Evolutionary conservation across 441 rosid genomes (phyloP).

Genomic region (Aquilaria agallochum): DNA sequence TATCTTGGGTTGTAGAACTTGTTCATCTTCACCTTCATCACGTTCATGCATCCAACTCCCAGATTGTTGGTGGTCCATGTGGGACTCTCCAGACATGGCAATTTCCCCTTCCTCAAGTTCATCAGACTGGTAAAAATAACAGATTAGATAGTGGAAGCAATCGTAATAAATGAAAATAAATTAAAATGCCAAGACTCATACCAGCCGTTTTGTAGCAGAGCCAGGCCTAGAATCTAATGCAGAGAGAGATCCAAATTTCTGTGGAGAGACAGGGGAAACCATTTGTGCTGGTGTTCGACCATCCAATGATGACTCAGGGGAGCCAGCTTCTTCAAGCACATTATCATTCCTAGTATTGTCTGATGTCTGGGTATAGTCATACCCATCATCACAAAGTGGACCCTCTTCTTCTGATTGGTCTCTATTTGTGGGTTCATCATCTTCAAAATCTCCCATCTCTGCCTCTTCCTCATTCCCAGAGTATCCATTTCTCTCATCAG

Average conservation of each 20-base stretch:
- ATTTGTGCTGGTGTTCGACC: slow-evolving; percentile 55
- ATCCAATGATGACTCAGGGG: slow-evolving; percentile 91
- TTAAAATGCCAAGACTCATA: slow-evolving; percentile 30
- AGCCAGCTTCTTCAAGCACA: slow-evolving; percentile 63
- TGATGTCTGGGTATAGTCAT: slow-evolving; percentile 55
- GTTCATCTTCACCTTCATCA: slow-evolving; percentile 97
- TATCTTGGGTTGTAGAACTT: slow-evolving; percentile 95
- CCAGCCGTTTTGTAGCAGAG: slow-evolving; percentile 79
- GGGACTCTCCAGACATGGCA: slow-evolving; percentile 92
- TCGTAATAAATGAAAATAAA: slow-evolving; percentile 10
- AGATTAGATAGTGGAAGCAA: slow-evolving; percentile 13
- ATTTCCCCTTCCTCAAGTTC: slow-evolving; percentile 99
- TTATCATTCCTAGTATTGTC: slow-evolving; percentile 48
- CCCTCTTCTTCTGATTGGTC: slow-evolving; percentile 84
- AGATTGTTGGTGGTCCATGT: slow-evolving; percentile 84
- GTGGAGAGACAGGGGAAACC: slow-evolving; percentile 88
- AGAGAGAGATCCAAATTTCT: slow-evolving; percentile 94
- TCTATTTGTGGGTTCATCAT: slow-evolving; percentile 69
- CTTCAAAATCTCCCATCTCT: slow-evolving; percentile 78
- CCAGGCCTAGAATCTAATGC: slow-evolving; percentile 96
- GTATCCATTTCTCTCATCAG: slow-evolving; percentile 80
- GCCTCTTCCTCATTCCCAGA: slow-evolving; percentile 92
- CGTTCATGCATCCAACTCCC: slow-evolving; percentile 97
- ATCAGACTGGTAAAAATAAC: slow-evolving; percentile 57
- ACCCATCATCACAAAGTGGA: slow-evolving; percentile 45